These are phyloP conservation scores for Musa itinerans DNA, from an alignment of 176 grass and related monocot species.

Conservation along the genomic window DNA sequence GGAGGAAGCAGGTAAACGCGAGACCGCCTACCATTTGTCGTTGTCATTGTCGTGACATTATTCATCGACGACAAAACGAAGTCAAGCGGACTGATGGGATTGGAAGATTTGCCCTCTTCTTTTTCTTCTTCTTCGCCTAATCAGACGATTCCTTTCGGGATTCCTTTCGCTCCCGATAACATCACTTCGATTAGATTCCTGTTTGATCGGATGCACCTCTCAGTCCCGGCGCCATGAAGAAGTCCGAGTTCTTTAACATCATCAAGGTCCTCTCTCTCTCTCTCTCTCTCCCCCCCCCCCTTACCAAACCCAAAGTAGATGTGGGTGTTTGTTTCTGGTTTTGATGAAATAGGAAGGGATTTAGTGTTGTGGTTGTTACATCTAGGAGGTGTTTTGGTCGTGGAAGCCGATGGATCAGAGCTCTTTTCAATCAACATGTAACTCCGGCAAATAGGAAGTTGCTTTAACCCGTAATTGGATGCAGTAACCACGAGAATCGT, in stretches of 20 bases:
- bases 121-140: too few species aligned
- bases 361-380: not conserved
- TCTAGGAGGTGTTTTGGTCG: not conserved
- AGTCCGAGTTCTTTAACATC: conserved; percentile 25
- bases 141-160: too few species aligned
- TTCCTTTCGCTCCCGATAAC: too few species aligned
- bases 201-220: not conserved
- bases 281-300: not conserved
- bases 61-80: too few species aligned
- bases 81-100: too few species aligned
- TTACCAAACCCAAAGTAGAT: not conserved
- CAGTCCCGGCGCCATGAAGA: not conserved
- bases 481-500: not conserved
- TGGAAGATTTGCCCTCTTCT: too few species aligned
- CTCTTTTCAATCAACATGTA: not conserved
- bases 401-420: not conserved
- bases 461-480: not conserved
- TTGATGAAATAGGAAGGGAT: too few species aligned
- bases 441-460: not conserved
- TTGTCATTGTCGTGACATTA: too few species aligned
- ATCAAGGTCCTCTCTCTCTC: conserved; percentile 30
- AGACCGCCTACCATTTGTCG: too few species aligned
- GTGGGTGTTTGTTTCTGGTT: too few species aligned
- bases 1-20: too few species aligned
- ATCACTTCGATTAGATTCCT: not conserved